phyloP scores from a whole-genome alignment of 2,329 filamentous ascomycete genomes.

The Ophiocordyceps camponoti-saundersi region DNA sequence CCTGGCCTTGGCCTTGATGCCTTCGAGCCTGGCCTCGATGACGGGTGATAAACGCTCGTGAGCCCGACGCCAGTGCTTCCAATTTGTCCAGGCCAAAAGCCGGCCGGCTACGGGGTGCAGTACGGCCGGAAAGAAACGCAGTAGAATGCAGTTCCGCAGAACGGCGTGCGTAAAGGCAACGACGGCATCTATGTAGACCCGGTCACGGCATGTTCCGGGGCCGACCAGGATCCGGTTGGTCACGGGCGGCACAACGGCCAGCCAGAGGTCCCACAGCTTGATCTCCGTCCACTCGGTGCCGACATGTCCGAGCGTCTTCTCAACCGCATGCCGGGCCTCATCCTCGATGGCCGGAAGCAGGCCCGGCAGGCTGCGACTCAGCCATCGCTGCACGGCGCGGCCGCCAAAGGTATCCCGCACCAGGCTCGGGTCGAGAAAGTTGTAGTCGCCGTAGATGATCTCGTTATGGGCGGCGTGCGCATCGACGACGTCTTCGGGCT shows the following conservation, averaged over 20 bases:
- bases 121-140: conserved; percentile 26
- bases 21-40: conserved; percentile 28
- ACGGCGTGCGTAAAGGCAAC: conserved; percentile 31
- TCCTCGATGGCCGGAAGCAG: conserved; percentile 22
- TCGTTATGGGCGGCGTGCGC: conserved; percentile 22
- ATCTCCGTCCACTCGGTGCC: conserved; percentile 18
- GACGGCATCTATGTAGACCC: conserved; percentile 26
- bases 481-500: conserved; percentile 24
- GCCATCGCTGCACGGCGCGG: conserved; percentile 24
- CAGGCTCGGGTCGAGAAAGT: conserved; percentile 22
- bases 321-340: conserved; percentile 18
- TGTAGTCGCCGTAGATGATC: conserved; percentile 20
- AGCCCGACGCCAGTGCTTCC: conserved; percentile 27
- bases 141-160: conserved; percentile 23
- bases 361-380: conserved; percentile 20
- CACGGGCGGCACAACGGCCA: conserved; percentile 22
- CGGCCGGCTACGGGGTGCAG: conserved; percentile 31
- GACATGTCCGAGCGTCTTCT: conserved; percentile 16
- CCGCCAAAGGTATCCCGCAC: conserved; percentile 20
- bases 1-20: conserved; percentile 23
- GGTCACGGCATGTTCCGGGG: conserved; percentile 19
- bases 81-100: conserved; percentile 25
- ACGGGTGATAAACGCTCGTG: conserved; percentile 21
- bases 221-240: conserved; percentile 27
- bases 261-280: conserved; percentile 26